Base-by-base conservation (phyloP, 2,329 filamentous ascomycete species). In the Phyllosticta paracitricarpa region DNA sequence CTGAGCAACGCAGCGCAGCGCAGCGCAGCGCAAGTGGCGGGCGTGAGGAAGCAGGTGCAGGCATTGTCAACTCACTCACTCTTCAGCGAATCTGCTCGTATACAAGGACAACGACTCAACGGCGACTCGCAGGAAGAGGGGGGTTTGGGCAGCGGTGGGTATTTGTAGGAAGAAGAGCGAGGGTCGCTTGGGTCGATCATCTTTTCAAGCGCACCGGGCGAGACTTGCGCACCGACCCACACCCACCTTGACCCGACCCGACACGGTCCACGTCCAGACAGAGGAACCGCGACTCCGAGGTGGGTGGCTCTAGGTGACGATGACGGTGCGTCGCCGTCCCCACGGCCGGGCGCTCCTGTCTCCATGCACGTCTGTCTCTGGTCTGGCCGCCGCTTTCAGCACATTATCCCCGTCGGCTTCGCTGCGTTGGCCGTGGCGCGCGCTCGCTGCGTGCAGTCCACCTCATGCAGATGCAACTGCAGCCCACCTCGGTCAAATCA, bases 71-170 rank as follows among this genome's bases (percentile, higher is more conserved):
- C 10, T 7, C 30, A 61, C 58, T 61, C 58, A 56, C 58, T 51
- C 24, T 35, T 61, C 58, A 52, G 53, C 58, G 25, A 52, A 28
- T 61, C 58, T 61, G 48, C 58, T 61, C 56, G 40, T 48, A 19
- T 48, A 48, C 40, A 7, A 17, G 17, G 40, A 48, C 40, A 48
- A 48, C 40, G 40, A 48, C 40, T 14, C n/a, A n/a, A 17, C 40
- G 40, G 40, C 40, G n/a, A 48, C 40, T 48, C 40, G 40, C 40
- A 48, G 14, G 40, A 48, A 48, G 40, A 48, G 40, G 40, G 35
- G 40, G 14, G 40, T 48, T 48, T n/a, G 40, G 40, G 40, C 40
- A 48, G 40, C 40, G 40, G 40, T n/a, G 58, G 58, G 58, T 56
- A 51, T 61, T 61, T 61, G 58, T 61, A 61, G 58, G 40, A n/a